Evolutionary conservation across 2,329 filamentous ascomycete genomes (phyloP).

Genomic region (Beauveria asiatica): DNA sequence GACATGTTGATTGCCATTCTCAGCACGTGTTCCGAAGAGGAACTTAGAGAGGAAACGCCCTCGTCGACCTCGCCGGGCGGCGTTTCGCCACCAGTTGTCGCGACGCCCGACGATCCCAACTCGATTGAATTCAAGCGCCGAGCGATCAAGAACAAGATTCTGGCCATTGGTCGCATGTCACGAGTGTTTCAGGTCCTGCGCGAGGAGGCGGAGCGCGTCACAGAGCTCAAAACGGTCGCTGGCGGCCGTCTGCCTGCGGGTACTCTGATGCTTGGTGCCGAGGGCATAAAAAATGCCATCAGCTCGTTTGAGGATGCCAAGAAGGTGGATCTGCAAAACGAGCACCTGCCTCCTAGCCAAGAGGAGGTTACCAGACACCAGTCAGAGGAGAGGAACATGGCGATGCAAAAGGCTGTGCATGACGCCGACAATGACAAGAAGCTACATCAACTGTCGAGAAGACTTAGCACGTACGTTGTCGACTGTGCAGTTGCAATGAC

Average conservation of each 20-base stretch:
- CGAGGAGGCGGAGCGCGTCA: conserved; percentile 94
- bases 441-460: conserved; percentile 75
- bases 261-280: conserved; percentile 94
- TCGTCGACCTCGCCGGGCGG: conserved; percentile 62
- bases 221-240: conserved; percentile 92
- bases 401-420: conserved; percentile 74
- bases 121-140: conserved; percentile 89
- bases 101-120: conserved; percentile 53
- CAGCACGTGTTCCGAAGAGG: conserved; percentile 98
- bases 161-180: conserved; percentile 92
- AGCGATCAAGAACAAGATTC: conserved; percentile 99
- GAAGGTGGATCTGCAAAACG: conserved; percentile 96
- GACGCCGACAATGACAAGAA: conserved; percentile 91
- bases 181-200: conserved; percentile 97
- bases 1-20: conserved; percentile 99
- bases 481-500: neutral
- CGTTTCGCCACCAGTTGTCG: conserved; percentile 58
- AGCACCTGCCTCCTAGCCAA: conserved; percentile 82
- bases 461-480: conserved; percentile 84
- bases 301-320: conserved; percentile 92
- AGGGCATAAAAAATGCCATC: conserved; percentile 98
- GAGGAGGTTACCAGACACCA: conserved; percentile 83
- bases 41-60: conserved; percentile 79
- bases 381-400: conserved; percentile 71
- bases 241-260: conserved; percentile 88